A percentile compares a stretch with the other conserved stretches of the same genome.
Evolutionary conservation across 805 yeast genomes (phyloP).

Genomic region (Candida bentonensis): DNA sequence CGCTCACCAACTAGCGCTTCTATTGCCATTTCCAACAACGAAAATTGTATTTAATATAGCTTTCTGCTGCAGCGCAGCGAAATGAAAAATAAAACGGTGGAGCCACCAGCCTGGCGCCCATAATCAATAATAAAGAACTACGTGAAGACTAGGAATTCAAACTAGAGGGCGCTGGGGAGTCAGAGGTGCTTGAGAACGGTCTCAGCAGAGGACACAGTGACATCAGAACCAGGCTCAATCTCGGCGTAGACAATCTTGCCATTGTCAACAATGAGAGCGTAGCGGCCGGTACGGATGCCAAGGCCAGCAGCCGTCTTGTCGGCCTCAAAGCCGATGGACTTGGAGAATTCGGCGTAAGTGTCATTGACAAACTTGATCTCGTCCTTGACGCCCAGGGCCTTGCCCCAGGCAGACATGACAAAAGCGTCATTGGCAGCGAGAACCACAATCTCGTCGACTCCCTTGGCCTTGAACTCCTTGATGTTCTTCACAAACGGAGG

Average conservation of each 20-base stretch:
- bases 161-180: conserved; percentile 2
- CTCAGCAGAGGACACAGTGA: conserved; percentile 32
- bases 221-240: conserved; percentile 29
- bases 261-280: conserved; percentile 53
- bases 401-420: conserved; percentile 58
- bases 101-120: too few relatives aligned
- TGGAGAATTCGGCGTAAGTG: conserved; percentile 46
- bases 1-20: background rate
- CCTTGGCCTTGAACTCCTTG: conserved; percentile 38
- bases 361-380: conserved; percentile 47
- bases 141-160: background rate
- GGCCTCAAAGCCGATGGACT: conserved; percentile 41
- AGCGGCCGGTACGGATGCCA: conserved; percentile 53
- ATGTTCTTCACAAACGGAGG: conserved; percentile 48
- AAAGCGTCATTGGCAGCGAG: conserved; percentile 60
- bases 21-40: conserved; percentile 1
- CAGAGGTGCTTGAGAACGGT: conserved; percentile 27
- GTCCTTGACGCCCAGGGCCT: conserved; percentile 26
- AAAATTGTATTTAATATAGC: background rate
- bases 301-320: conserved; percentile 41
- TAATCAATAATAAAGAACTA: too few relatives aligned
- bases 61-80: too few relatives aligned
- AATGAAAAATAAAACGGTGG: too few relatives aligned
- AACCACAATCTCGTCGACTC: conserved; percentile 49
- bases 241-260: conserved; percentile 40